These are phyloP conservation scores for Lasiodiplodia hormozganensis DNA, from an alignment of 2,329 filamentous ascomycete genomes.

Conservation along the genomic window DNA sequence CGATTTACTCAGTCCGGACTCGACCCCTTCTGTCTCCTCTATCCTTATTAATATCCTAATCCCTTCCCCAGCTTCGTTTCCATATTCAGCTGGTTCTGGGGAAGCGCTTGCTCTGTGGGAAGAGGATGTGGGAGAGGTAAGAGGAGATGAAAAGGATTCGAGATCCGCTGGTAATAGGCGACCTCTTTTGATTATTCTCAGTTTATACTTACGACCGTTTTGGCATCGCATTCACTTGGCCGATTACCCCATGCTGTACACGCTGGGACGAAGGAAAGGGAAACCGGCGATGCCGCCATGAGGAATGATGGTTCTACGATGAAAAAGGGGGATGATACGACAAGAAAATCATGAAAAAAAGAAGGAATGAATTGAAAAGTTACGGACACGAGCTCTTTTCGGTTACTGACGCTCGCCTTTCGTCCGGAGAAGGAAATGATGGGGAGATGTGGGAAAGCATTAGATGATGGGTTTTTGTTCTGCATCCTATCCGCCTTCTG, in stretches of 20 bases:
- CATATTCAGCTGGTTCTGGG: constrained; percentile 25
- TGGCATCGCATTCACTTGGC: constrained; percentile 8
- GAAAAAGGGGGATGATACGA: background rate
- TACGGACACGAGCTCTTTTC: constrained; percentile 19
- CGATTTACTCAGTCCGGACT: constrained; percentile 11
- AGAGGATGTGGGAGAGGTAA: background rate
- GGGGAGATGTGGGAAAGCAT: background rate
- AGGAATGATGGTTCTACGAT: constrained; percentile 12
- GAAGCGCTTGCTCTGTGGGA: constrained; percentile 19
- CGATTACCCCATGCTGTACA: constrained; percentile 14
- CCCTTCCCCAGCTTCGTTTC: constrained; percentile 25
- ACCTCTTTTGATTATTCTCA: background rate
- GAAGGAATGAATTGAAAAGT: constrained; percentile 2
- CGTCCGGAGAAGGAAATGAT: background rate
- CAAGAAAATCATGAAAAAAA: background rate
- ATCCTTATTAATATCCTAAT: constrained; percentile 9
- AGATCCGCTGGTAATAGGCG: constrained; percentile 22
- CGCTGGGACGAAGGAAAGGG: background rate
- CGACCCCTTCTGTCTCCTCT: background rate
- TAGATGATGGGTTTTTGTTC: background rate
- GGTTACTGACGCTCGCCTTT: constrained; percentile 1
- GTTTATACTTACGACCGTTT: background rate
- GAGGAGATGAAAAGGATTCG: background rate
- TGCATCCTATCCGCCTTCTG: background rate
- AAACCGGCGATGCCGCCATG: constrained; percentile 20